Base-by-base conservation (phyloP, 192 early-diverging fungal species). In the Backusella sp. region DNA sequence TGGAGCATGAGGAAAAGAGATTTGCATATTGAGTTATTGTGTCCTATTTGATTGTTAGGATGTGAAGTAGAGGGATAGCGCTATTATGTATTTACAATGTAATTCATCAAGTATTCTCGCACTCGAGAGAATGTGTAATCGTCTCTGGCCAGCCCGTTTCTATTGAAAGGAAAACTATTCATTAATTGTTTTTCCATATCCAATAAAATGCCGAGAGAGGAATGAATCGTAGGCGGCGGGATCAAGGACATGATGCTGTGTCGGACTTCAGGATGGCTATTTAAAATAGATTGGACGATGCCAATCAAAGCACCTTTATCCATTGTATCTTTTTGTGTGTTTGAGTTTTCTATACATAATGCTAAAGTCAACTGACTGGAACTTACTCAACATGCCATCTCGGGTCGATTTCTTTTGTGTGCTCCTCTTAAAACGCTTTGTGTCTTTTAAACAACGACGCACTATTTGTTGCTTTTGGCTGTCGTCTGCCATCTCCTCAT, bases 51-150 rank as follows among this genome's bases (percentile, higher is more conserved):
- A 5, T 44, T 17, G 42, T 49, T 49, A 49, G 6, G 0, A 44
- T 11, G 15, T 44, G 8, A 14, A 14, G 12, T 14, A 14, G 3
- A 23, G 52, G 52, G 8, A 53, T 23, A 23, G 9, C 3, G 32
- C 32, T 32, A 32, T 32, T 32, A 32, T 32, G 32, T 32, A 32
- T 32, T 73, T 85, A 88, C 89, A 28, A 86, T 80, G 23, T 96
- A 86, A 71, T 96, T 94, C 2, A 87, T 81, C 37, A 97, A 81
- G 8, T 86, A 85, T 56, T 92, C 90, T 73, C 89, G 87, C 59
- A 97, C 95, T 71, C 97, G 86, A 79, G 93, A 91, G 82, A 91
- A 97, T 6, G 95, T 90, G 83, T 99, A 99, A 83, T 95, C 93
- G 81, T 97, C 96, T 37, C 86, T 83, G 0, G 80, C 76, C 11